Percentiles rank a stretch among this genome's conserved stretches.
phyloP scores from a whole-genome alignment of 495 filamentous ascomycete species.

The Podospora sp. region DNA sequence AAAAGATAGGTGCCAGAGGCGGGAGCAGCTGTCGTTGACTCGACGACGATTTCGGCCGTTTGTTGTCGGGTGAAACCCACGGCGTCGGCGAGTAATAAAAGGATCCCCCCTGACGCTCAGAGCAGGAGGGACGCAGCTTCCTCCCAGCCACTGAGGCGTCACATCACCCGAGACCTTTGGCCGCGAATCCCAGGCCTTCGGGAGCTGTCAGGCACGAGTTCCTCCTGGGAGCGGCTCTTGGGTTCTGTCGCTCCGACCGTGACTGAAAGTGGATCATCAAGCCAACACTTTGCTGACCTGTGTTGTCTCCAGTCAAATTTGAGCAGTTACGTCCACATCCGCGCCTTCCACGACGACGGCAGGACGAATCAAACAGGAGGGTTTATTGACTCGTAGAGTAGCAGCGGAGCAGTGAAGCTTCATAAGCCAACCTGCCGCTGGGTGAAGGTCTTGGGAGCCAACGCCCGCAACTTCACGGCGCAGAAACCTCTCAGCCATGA shows the following conservation, averaged over 20 bases:
- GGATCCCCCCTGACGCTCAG: background rate
- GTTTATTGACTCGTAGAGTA: background rate
- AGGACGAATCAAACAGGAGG: background rate
- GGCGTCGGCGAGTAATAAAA: background rate
- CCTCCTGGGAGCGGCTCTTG: too few relatives aligned
- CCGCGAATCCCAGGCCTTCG: too few relatives aligned
- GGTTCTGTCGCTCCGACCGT: background rate
- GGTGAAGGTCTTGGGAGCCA: background rate
- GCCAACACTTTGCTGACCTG: background rate
- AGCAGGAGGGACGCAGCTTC: too few relatives aligned
- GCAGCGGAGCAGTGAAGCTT: background rate
- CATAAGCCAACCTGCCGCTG: background rate
- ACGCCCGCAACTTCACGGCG: background rate
- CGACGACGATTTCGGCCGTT: background rate
- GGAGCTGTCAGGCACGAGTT: too few relatives aligned
- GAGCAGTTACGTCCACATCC: background rate
- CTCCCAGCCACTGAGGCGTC: too few relatives aligned
- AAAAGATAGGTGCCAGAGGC: conserved; percentile 16
- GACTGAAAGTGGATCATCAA: background rate
- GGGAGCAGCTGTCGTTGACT: conserved; percentile 1
- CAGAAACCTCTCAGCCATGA: too few relatives aligned
- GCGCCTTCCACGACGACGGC: background rate
- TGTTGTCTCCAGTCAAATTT: background rate
- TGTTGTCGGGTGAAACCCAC: background rate
- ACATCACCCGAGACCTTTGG: too few relatives aligned